These are phyloP conservation scores for Acanthochlamys bracteata DNA, from an alignment of 106 monocot genomes.

Conservation along the genomic window DNA sequence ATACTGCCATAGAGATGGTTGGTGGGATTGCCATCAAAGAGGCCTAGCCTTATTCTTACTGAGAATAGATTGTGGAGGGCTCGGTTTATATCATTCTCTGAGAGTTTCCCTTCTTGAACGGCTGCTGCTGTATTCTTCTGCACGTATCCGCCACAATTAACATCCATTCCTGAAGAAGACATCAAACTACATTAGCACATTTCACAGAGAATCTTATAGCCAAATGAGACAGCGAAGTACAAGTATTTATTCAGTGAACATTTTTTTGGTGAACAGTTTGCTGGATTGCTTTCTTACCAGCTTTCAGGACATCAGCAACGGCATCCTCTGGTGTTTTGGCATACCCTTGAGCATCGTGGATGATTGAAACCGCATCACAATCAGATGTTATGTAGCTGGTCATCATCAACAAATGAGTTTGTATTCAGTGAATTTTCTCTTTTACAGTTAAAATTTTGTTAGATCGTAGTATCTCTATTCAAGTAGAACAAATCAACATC, in stretches of 20 bases:
- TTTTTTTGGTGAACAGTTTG: too few relatives aligned
- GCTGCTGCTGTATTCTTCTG: constrained; percentile 55
- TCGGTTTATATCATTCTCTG: constrained; percentile 55
- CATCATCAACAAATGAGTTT: background rate
- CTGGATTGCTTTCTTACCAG: constrained; percentile 32
- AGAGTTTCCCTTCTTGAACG: constrained; percentile 43
- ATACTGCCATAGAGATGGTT: constrained; percentile 36
- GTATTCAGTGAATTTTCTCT: too few relatives aligned
- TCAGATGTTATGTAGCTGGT: constrained; percentile 74
- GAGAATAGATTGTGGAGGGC: constrained; percentile 74
- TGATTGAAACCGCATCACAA: constrained; percentile 78
- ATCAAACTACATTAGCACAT: too few relatives aligned
- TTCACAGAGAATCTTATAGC: too few relatives aligned
- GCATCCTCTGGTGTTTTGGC: constrained; percentile 78
- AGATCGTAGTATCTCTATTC: too few relatives aligned
- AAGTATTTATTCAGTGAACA: too few relatives aligned
- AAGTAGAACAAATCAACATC: too few relatives aligned
- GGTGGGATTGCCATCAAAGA: constrained; percentile 74
- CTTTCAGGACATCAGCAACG: constrained; percentile 74
- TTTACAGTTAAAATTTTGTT: too few relatives aligned
- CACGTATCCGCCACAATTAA: constrained; percentile 75
- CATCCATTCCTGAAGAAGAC: constrained; percentile 82
- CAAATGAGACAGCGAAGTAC: too few relatives aligned
- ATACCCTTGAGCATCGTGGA: constrained; percentile 51
- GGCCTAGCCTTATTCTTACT: constrained; percentile 69